Conservation (phyloP, 352 stramenopile genomes). For the Phytophthora melonis region DNA sequence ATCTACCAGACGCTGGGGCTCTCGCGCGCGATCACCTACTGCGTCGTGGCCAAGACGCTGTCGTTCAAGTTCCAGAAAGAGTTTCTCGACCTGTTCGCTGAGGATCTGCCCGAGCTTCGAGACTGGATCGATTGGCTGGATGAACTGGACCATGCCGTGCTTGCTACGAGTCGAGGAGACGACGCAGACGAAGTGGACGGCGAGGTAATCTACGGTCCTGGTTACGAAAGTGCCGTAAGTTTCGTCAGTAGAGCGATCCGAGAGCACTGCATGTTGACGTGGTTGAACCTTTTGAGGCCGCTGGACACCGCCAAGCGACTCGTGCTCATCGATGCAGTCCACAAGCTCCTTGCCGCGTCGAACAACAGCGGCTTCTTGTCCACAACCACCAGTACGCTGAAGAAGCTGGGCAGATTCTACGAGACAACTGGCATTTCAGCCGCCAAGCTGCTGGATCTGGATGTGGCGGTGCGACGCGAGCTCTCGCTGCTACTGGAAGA, state of each 20-base stretch:
- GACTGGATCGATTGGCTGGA: constrained; percentile 68
- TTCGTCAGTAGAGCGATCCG: constrained; percentile 55
- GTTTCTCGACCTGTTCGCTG: constrained; percentile 60
- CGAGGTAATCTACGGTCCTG: constrained; percentile 6
- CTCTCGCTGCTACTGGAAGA: constrained; percentile 52
- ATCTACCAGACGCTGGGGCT: constrained; percentile 63
- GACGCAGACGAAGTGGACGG: constrained; percentile 4
- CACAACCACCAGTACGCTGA: constrained; percentile 41
- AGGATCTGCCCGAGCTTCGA: constrained; percentile 51
- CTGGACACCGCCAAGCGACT: constrained; percentile 40
- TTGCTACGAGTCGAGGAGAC: constrained; percentile 8
- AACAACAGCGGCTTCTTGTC: constrained; percentile 10
- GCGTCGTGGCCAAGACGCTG: constrained; percentile 45
- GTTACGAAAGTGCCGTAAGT: constrained; percentile 36
- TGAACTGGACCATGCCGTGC: constrained; percentile 12
- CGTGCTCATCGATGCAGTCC: constrained; percentile 41
- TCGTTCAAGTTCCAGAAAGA: constrained; percentile 63
- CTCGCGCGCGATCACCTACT: constrained; percentile 46
- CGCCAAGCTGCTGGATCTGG: constrained; percentile 52
- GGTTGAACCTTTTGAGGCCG: constrained; percentile 53
- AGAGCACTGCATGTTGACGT: constrained; percentile 58
- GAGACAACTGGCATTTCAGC: constrained; percentile 53
- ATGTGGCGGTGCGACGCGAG: constrained; percentile 34
- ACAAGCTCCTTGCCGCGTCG: constrained; percentile 28
- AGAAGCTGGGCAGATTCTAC: constrained; percentile 66